phyloP scores from a whole-genome alignment of 495 filamentous ascomycete genomes.

The Staphylotrichum tortipilum region DNA sequence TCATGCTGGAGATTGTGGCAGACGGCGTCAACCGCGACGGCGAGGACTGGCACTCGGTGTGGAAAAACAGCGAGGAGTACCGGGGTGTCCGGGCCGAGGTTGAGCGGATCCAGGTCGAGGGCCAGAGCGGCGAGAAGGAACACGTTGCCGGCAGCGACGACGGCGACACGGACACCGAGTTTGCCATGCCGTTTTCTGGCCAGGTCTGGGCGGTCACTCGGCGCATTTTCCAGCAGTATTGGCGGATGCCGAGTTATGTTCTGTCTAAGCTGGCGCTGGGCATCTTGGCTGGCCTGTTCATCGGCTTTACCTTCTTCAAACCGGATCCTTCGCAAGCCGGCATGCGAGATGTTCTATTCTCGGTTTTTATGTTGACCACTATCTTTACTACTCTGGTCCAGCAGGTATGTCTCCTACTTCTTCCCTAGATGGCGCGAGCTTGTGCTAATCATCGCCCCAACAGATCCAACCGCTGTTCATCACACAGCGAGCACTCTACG shows the following conservation, averaged over 20 bases:
- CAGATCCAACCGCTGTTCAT: constrained; percentile 62
- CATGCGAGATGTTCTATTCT: constrained; percentile 59
- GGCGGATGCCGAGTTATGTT: constrained; percentile 67
- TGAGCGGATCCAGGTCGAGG: constrained; percentile 33
- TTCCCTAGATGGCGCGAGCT: no score
- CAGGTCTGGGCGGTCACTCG: constrained; percentile 41
- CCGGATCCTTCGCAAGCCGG: constrained; percentile 49
- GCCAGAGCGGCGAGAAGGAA: neutral
- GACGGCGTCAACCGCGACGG: constrained; percentile 44
- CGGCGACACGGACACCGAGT: constrained; percentile 12
- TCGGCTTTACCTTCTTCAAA: constrained; percentile 69
- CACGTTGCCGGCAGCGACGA: neutral
- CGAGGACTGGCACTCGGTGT: constrained; percentile 70
- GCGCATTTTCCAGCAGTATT: constrained; percentile 68
- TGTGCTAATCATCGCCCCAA: neutral
- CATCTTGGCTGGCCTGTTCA: constrained; percentile 42
- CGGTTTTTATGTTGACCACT: constrained; percentile 64
- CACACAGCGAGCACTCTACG: constrained; percentile 55
- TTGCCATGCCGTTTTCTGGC: constrained; percentile 21
- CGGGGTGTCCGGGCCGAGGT: constrained; percentile 49
- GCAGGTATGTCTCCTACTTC: constrained; percentile 25
- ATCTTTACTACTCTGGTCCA: constrained; percentile 55
- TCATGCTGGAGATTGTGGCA: constrained; percentile 79
- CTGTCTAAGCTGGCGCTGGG: constrained; percentile 46
- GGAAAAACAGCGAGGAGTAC: constrained; percentile 60